These are phyloP conservation scores for Juglanconis juglandina DNA, from an alignment of 2,329 filamentous ascomycete species.

Conservation along the genomic window DNA sequence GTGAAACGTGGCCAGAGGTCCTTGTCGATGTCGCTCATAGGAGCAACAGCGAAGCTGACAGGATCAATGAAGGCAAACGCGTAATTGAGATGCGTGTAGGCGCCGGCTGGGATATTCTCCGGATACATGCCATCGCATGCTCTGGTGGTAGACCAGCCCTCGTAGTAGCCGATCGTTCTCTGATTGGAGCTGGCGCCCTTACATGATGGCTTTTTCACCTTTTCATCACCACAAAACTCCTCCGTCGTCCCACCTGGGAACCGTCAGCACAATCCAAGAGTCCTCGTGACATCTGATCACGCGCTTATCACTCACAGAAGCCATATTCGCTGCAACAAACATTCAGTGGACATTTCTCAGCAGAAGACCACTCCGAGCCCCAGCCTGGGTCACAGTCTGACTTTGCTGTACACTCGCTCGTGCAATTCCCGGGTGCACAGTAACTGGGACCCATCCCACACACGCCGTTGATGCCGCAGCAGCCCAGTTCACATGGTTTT, in stretches of 20 bases:
- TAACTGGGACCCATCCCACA: no score
- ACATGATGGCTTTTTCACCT: background rate
- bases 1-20: constrained; percentile 29
- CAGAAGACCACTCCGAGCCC: no score
- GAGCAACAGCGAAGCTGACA: constrained; percentile 22
- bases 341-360: no score
- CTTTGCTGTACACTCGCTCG: no score
- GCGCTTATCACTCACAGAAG: constrained; percentile 22
- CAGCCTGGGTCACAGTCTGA: no score
- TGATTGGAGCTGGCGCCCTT: background rate
- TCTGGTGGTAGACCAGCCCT: constrained; percentile 21
- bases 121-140: constrained; percentile 22
- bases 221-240: constrained; percentile 21
- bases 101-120: constrained; percentile 24
- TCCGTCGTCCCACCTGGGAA: constrained; percentile 20
- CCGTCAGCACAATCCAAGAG: no score
- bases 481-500: no score
- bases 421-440: no score
- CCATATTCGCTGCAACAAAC: constrained; percentile 31
- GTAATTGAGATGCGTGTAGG: constrained; percentile 32
- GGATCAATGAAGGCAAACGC: constrained; percentile 33
- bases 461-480: no score
- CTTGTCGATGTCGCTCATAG: constrained; percentile 4
- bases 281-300: no score
- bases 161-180: constrained; percentile 25